Base-by-base conservation (phyloP, 371 early-diverging fungal species). In the Mortierella sp. region DNA sequence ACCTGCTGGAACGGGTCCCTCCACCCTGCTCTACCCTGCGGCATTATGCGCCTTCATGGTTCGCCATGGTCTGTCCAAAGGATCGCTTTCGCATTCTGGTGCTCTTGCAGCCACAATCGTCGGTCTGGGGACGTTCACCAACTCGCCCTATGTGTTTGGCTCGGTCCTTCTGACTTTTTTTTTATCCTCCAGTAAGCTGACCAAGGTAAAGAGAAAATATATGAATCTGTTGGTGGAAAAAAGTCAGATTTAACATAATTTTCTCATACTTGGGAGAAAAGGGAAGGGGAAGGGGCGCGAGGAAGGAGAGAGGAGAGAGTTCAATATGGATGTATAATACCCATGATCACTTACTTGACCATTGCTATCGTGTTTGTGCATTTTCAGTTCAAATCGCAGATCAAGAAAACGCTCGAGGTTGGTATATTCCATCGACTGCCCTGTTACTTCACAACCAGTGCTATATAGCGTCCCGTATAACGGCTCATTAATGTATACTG, bases 151-250 rank as follows among this genome's bases (percentile, higher is more conserved):
- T 27, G 76, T 91, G 27, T 92, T 91, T 66, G 79, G 90, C 0
- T 73, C 82, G 1, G 83, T 89, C 7, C 82, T 95, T 12, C 58
- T 96, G 27, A 80, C 82, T 0, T 96, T 96, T 61, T 96, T 90
- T 64, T 67, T 93, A 1, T 80, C 92, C 0, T 86, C 93, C 52
- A 89, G 92, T 4, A 81, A 80, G 50, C 71, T 94, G 58, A 96
- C 97, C 31, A 94, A 93, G 83, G 88, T 89, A 75, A 52, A 37
- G 15, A 41, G 12, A 21, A 32, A 11, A 19, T 21, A 12, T 11
- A 14, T 12, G 31, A 28, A 30, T n/a, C n/a, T n/a, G n/a, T n/a
- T n/a, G n/a, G n/a, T n/a, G n/a, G n/a, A n/a, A n/a, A n/a, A n/a
- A n/a, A n/a, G n/a, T n/a, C n/a, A n/a, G n/a, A n/a, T n/a, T n/a